Base-by-base conservation (phyloP, 1,139 yeast genomes). In the Geotrichum bryndzae region DNA sequence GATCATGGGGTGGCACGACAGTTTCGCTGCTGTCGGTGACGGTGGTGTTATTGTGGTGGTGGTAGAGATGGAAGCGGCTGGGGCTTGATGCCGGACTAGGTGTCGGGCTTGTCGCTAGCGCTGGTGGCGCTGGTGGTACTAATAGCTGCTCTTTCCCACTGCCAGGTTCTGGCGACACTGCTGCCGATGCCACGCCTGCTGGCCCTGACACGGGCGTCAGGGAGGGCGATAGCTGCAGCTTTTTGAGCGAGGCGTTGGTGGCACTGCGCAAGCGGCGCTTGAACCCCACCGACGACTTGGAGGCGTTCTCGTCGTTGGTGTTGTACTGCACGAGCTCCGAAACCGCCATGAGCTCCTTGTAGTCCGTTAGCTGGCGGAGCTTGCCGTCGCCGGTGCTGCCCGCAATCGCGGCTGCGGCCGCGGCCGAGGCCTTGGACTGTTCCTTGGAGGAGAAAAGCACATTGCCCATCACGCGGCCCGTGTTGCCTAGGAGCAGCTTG, bases 401-500 rank as follows among this genome's bases (percentile, higher is more conserved):
- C 5, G 22, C 48, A 41, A 41, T 41, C 22, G 48, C 48, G 6
- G 46, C 46, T 2, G 46, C 22, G 7, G 48, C 48, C 10, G 48
- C 48, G 22, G 48, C 48, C 8, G 48, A 15, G 23, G 23, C 48
- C 48, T 41, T 41, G n/a, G 48, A 41, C 10, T 41, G 48, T 23
- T 41, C 48, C 10, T 41, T 41, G 18, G 48, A 41, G 8, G 48
- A 41, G 22, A 41, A 41, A 7, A 55, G 35, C 11, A 55, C 46
- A 48, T 90, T 91, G 45, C 90, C 88, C 61, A 91, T 79, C 64
- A 91, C 82, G 66, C 87, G 84, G 6, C 96, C 96, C 0, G 95
- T 80, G 69, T 91, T 95, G 57, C 80, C 83, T 60, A 91, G 74
- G 46, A 90, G 83, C 18, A 86, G 79, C 71, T 82, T 84, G 61